Conservation (phyloP, 2,329 filamentous ascomycete species). For the Penicillium vulpinum region DNA sequence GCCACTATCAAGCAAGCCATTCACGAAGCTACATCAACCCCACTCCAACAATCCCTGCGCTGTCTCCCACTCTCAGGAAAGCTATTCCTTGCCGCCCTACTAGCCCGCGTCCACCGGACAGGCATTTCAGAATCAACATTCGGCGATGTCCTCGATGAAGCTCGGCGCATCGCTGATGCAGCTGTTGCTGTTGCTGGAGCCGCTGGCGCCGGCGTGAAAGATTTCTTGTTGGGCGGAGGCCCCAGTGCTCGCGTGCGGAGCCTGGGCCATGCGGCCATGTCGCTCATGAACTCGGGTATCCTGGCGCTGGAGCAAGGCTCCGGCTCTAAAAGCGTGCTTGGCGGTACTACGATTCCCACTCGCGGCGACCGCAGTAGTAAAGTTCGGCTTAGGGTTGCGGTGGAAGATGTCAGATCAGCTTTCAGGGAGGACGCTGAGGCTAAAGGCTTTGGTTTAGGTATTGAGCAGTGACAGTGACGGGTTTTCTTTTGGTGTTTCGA, state of each 20-base stretch:
- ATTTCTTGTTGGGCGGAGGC: constrained; percentile 56
- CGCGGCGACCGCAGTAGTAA: constrained; percentile 84
- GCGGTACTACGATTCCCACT: constrained; percentile 51
- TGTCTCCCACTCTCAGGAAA: constrained; percentile 79
- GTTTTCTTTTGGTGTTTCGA: background rate
- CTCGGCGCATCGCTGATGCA: constrained; percentile 62
- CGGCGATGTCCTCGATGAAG: constrained; percentile 86
- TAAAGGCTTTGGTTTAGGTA: constrained; percentile 69
- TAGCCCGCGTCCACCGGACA: constrained; percentile 75
- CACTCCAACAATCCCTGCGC: constrained; percentile 84
- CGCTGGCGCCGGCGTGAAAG: constrained; percentile 58
- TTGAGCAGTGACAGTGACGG: constrained; percentile 29
- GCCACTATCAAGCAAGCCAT: constrained; percentile 92
- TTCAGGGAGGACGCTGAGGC: constrained; percentile 86
- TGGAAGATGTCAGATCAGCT: constrained; percentile 87
- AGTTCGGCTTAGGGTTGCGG: constrained; percentile 78
- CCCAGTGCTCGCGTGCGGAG: constrained; percentile 54
- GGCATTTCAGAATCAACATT: constrained; percentile 85
- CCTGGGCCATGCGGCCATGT: constrained; percentile 72
- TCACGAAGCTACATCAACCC: constrained; percentile 89
- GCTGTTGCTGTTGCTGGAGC: constrained; percentile 50
- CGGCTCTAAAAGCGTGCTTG: constrained; percentile 29
- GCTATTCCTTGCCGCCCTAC: constrained; percentile 77
- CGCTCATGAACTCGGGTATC: constrained; percentile 83
- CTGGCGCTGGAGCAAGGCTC: constrained; percentile 69